A percentile compares a stretch with the other conserved stretches of the same genome.
Conservation (phyloP, 805 yeast species). For the Barnettozyma siamensis region DNA sequence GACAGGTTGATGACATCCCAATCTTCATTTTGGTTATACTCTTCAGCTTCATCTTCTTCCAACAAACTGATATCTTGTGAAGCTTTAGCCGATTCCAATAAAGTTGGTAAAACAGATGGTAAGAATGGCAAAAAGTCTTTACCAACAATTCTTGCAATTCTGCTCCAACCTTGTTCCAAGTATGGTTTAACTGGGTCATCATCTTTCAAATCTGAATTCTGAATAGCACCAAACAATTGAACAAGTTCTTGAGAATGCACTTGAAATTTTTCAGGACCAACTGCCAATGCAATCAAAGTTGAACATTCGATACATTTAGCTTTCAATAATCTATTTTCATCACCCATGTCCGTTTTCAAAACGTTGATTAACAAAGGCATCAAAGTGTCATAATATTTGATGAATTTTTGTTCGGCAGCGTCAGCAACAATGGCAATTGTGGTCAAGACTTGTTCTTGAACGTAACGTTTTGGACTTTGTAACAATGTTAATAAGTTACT, state of each 20-base stretch:
- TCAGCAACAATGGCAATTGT: conserved; percentile 97
- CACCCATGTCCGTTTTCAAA: conserved; percentile 69
- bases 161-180: conserved; percentile 93
- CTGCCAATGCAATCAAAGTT: conserved; percentile 89
- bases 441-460: conserved; percentile 94
- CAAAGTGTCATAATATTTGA: conserved; percentile 88
- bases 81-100: conserved; percentile 79
- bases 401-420: conserved; percentile 83
- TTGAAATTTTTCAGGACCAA: conserved; percentile 82
- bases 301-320: conserved; percentile 97
- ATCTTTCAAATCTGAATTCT: conserved; percentile 46
- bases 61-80: conserved; percentile 83
- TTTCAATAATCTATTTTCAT: conserved; percentile 70
- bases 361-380: conserved; percentile 86
- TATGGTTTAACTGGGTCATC: conserved; percentile 88
- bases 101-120: conserved; percentile 84
- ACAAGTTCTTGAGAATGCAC: conserved; percentile 72
- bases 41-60: conserved; percentile 85
- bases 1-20: conserved; percentile 92
- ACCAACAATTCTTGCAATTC: conserved; percentile 83
- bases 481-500: conserved; percentile 68
- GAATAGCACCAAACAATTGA: conserved; percentile 65
- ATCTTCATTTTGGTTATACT: conserved; percentile 76
- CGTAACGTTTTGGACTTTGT: conserved; percentile 84
- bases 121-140: conserved; percentile 79